Evolutionary conservation across 257 asterid genomes (phyloP).

Genomic region (Scutellaria galericulata): DNA sequence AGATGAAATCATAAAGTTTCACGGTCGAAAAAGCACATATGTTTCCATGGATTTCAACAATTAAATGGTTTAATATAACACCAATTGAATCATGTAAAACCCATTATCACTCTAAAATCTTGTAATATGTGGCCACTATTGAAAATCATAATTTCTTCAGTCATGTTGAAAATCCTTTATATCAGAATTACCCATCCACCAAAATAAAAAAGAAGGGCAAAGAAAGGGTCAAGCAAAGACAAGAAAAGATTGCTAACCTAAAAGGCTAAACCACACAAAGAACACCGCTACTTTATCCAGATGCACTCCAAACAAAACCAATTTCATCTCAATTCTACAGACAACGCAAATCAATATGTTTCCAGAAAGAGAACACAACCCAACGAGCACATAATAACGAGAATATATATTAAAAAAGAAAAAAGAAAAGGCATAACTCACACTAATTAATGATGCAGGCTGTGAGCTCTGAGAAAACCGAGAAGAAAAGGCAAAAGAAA

Average conservation of each 20-base stretch:
- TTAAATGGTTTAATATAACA: not conserved
- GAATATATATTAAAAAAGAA: slow-evolving; percentile 1
- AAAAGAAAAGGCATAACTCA: slow-evolving; percentile 28
- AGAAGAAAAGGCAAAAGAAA: not conserved
- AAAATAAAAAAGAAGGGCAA: not conserved
- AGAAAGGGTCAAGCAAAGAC: not conserved
- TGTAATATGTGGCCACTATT: not conserved
- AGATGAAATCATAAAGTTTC: too few relatives aligned
- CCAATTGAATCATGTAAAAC: not conserved
- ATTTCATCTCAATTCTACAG: slow-evolving; percentile 9
- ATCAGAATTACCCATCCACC: slow-evolving; percentile 26
- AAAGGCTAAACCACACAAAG: slow-evolving; percentile 27
- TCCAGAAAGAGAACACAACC: not conserved
- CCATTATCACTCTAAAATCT: not conserved
- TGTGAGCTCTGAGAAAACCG: slow-evolving; percentile 11
- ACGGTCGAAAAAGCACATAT: too few relatives aligned
- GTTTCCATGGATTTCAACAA: not conserved
- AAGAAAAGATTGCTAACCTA: not conserved
- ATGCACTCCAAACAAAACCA: slow-evolving; percentile 15
- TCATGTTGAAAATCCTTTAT: slow-evolving; percentile 20
- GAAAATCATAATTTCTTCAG: slow-evolving; percentile 3
- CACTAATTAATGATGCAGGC: slow-evolving; percentile 17
- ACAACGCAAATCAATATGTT: slow-evolving; percentile 12
- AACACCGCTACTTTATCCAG: slow-evolving; percentile 5
- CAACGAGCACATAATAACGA: slow-evolving; percentile 22